Evolutionary conservation across 2,329 filamentous ascomycete genomes (phyloP).

Genomic region (Pseudocercospora pini-densiflorae): DNA sequence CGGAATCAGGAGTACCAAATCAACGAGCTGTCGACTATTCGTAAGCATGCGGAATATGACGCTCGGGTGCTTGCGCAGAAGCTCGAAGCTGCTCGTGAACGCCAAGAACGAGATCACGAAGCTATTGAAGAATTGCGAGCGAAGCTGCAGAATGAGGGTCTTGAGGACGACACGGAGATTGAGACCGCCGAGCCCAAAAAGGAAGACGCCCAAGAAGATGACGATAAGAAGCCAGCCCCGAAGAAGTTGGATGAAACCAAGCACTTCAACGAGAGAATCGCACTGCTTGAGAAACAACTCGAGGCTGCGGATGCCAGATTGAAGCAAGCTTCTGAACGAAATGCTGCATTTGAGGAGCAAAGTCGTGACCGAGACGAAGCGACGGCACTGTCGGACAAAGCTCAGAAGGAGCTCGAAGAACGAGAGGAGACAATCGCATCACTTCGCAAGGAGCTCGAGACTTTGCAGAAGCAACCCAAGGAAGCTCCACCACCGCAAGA

Average conservation of each 20-base stretch:
- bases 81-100: conserved; percentile 52
- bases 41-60: conserved; percentile 54
- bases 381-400: conserved; percentile 23
- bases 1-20: conserved; percentile 57
- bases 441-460: conserved; percentile 38
- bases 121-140: conserved; percentile 53
- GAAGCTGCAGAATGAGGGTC: conserved; percentile 48
- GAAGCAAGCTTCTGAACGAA: conserved; percentile 39
- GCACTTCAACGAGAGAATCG: conserved; percentile 38
- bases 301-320: conserved; percentile 39
- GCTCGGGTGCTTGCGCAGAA: conserved; percentile 52
- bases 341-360: conserved; percentile 36
- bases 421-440: conserved; percentile 35
- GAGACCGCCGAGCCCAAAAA: conserved; percentile 24
- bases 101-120: conserved; percentile 54
- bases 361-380: conserved; percentile 22
- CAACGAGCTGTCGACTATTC: conserved; percentile 55
- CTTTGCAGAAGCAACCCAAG: conserved; percentile 25
- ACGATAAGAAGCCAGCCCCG: conserved; percentile 10
- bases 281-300: conserved; percentile 39
- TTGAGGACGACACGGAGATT: conserved; percentile 37
- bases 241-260: conserved; percentile 34
- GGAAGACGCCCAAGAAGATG: conserved; percentile 19
- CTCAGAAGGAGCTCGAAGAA: conserved; percentile 31
- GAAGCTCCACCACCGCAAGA: conserved; percentile 39